Conservation (phyloP, 1,284 basidiomycete species). For the Microstroma glucosiphilum region DNA sequence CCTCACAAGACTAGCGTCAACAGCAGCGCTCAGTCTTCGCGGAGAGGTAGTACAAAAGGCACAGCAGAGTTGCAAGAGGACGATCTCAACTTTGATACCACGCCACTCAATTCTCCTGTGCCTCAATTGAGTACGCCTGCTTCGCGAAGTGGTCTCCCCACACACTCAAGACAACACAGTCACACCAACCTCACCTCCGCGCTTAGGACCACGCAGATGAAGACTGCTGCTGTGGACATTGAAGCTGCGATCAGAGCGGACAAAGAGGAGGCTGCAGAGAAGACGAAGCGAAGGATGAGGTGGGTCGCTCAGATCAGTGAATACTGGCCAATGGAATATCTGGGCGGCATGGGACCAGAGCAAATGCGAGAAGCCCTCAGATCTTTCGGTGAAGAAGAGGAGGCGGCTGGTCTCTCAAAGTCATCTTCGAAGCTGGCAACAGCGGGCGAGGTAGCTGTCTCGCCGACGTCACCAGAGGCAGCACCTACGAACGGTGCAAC, state of each 20-base stretch:
- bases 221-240: neutral
- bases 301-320: conserved; percentile 56
- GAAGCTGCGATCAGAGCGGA: too few relatives aligned
- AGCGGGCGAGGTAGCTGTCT: too few relatives aligned
- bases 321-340: conserved; percentile 78
- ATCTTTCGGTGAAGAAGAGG: neutral
- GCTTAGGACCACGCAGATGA: neutral
- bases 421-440: too few relatives aligned
- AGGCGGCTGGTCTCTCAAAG: too few relatives aligned
- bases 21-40: too few relatives aligned
- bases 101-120: conserved; percentile 69
- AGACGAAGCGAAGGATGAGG: conserved; percentile 47
- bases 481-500: too few relatives aligned
- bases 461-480: too few relatives aligned
- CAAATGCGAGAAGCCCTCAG: conserved; percentile 61
- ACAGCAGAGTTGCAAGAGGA: conserved; percentile 34
- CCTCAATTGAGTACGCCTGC: conserved; percentile 54
- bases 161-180: neutral
- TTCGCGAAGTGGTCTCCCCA: neutral
- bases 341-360: conserved; percentile 63
- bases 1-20: neutral
- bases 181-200: neutral
- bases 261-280: conserved; percentile 24
- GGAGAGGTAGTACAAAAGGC: neutral
- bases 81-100: conserved; percentile 35